phyloP scores from a whole-genome alignment of 805 yeast species.

The Candida vaughaniae region DNA sequence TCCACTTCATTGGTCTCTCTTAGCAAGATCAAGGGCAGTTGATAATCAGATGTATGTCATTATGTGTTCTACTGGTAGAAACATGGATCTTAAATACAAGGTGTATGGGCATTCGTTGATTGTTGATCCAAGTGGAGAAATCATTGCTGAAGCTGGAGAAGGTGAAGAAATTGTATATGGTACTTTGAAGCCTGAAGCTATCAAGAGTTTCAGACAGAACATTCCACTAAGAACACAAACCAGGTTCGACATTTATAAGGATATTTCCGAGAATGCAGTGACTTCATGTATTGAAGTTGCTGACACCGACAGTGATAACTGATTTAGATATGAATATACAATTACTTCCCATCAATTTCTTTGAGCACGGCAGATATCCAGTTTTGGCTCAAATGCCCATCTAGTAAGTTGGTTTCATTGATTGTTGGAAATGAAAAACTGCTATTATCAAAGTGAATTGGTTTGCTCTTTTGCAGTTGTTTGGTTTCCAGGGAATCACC shows the following conservation, averaged over 20 bases:
- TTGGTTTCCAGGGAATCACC: no score
- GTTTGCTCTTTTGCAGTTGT: no score
- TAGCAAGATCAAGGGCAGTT: conserved; percentile 65
- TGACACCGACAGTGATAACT: conserved; percentile 7
- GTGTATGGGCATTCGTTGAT: conserved; percentile 69
- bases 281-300: conserved; percentile 10
- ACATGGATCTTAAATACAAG: conserved; percentile 54
- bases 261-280: conserved; percentile 21
- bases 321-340: background rate
- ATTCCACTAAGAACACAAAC: conserved; percentile 73
- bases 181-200: conserved; percentile 61
- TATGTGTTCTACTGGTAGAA: conserved; percentile 80
- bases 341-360: background rate
- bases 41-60: conserved; percentile 68
- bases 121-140: conserved; percentile 60
- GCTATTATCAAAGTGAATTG: no score
- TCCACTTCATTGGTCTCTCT: conserved; percentile 69
- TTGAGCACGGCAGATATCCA: background rate
- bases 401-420: conserved; percentile 6
- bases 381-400: conserved; percentile 2
- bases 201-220: conserved; percentile 57
- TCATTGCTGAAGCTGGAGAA: conserved; percentile 72
- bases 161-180: conserved; percentile 75
- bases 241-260: conserved; percentile 63
- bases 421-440: no score